These are phyloP conservation scores for Chalciporus chontae DNA, from an alignment of 768 basidiomycete species.

Conservation along the genomic window DNA sequence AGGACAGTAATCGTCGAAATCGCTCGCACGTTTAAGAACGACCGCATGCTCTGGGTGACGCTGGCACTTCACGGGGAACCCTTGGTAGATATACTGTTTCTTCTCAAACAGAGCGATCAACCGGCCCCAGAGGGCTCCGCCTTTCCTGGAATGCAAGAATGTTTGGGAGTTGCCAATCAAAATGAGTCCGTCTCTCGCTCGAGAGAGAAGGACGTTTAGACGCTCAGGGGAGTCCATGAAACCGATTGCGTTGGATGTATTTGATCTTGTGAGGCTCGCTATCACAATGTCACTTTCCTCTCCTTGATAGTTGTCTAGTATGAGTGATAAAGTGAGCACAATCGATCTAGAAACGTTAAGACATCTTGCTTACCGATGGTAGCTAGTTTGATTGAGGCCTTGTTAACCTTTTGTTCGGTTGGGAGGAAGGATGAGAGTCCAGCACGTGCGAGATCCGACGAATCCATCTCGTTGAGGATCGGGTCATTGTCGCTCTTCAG, in stretches of 20 bases:
- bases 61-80: constrained; percentile 56
- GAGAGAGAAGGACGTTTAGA: constrained; percentile 66
- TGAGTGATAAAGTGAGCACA: too few species aligned
- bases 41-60: constrained; percentile 42
- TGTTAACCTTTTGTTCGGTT: constrained; percentile 36
- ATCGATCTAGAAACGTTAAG: background rate
- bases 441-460: constrained; percentile 51
- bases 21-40: constrained; percentile 36
- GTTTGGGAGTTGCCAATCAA: constrained; percentile 64
- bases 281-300: constrained; percentile 71
- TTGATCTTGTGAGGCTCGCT: constrained; percentile 58
- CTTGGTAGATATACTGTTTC: constrained; percentile 3
- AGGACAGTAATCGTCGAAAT: constrained; percentile 53
- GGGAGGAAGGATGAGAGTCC: constrained; percentile 42
- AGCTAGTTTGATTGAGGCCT: constrained; percentile 44
- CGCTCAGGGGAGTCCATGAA: constrained; percentile 72
- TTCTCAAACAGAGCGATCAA: constrained; percentile 13
- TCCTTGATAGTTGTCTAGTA: constrained; percentile 69
- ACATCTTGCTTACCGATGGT: constrained; percentile 52
- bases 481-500: constrained; percentile 50
- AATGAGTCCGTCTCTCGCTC: constrained; percentile 60
- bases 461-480: constrained; percentile 60
- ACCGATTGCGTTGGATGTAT: constrained; percentile 52
- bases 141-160: constrained; percentile 34
- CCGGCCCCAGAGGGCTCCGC: constrained; percentile 15